Percentiles rank a stretch among this genome's conserved stretches.
These are phyloP conservation scores for Euphorbia celastroides DNA, from an alignment of 441 rosid genomes.

Conservation along the genomic window DNA sequence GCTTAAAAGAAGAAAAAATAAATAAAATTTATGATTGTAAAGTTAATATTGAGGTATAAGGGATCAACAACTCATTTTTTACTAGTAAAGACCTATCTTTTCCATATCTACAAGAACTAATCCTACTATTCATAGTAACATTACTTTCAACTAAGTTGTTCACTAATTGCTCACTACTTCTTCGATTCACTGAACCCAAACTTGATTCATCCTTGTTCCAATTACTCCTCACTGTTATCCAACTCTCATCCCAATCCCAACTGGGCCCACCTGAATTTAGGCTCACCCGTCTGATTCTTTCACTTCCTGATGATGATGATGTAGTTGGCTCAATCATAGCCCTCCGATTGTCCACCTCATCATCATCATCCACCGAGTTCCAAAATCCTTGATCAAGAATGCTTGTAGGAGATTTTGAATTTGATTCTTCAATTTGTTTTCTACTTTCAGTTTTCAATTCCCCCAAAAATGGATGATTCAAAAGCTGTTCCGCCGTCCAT, in stretches of 20 bases:
- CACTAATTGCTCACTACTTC: not conserved
- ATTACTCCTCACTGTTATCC: constrained; percentile 44
- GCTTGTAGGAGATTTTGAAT: constrained; percentile 66
- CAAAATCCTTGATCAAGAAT: constrained; percentile 59
- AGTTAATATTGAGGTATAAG: constrained; percentile 6
- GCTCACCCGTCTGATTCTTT: constrained; percentile 49
- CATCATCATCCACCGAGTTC: constrained; percentile 47
- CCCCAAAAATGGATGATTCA: constrained; percentile 51
- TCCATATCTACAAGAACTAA: constrained; percentile 15
- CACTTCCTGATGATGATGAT: constrained; percentile 22
- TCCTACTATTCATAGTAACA: not conserved
- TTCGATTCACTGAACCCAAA: constrained; percentile 4
- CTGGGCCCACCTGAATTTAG: constrained; percentile 25
- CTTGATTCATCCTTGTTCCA: not conserved
- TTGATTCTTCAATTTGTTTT: constrained; percentile 27
- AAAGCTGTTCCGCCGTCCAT: constrained; percentile 56
- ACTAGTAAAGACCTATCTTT: constrained; percentile 6
- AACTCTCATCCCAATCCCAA: constrained; percentile 39
- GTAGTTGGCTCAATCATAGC: constrained; percentile 16
- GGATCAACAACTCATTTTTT: constrained; percentile 14
- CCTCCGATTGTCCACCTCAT: constrained; percentile 23
- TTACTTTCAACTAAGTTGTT: not conserved
- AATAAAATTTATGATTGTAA: constrained; percentile 8
- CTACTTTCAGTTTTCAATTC: constrained; percentile 15
- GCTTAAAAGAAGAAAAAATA: not conserved